Base-by-base conservation (phyloP, 805 yeast species). In the Priceomyces melissophilus region DNA sequence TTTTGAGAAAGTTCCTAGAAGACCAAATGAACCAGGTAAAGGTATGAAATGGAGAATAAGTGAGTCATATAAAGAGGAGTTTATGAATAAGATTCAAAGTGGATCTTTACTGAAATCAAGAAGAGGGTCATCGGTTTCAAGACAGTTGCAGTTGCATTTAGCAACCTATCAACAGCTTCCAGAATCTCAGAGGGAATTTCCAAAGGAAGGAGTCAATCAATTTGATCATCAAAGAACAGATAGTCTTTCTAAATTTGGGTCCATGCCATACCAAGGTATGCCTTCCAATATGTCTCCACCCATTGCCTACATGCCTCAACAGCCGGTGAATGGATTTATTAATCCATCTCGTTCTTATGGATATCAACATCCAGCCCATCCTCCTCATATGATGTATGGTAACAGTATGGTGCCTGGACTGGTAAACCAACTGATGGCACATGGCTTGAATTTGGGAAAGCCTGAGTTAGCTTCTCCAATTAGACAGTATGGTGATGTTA, bases 31-130 rank as follows among this genome's bases (percentile, higher is more conserved):
- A 66, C 97, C 98, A 0, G 99, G 99, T 12, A 93, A 93, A 63
- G 98, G 99, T 48, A 91, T 93, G 95, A 93, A 93, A 65, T 93
- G 99, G 99, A 95, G 89, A 66, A 90, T 93, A 44, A 81, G 89
- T 47, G 93, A 87, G 31, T 69, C 81, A 36, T 91, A 85, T 60
- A 82, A 84, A 54, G 82, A 81, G 34, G 99, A 93, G 49, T 90
- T 90, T 54, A 64, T 90, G 58, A 78, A 75, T 50, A 87, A 89
- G 67, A 81, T 90, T 66, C 79, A 78, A 44, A 81, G 77, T 45
- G 96, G 96, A 11, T 76, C 84, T 30, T 64, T 85, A 37, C 78
- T 81, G 51, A 86, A 85, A 54, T 75, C 82, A 13, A 79, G 87
- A 65, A 69, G 95, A 52, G 95, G 95, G 7, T 80, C 87, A 9